A percentile compares a stretch with the other conserved stretches of the same genome.
Conservation (phyloP, 441 rosid species). For the Gossypium davidsonii region DNA sequence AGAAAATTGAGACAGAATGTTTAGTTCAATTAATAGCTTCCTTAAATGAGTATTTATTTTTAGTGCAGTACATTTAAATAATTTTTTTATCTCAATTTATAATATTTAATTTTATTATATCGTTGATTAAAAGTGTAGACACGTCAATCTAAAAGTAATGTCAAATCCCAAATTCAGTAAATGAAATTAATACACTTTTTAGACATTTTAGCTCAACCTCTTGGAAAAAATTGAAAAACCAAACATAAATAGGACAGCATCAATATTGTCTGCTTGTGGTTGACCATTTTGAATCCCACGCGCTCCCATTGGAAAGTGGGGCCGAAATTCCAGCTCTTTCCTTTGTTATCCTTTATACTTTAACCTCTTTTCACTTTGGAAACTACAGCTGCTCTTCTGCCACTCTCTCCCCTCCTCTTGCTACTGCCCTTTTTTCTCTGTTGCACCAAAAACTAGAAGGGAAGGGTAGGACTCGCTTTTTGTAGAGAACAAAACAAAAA, state of each 20-base stretch:
- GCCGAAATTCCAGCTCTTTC: constrained; percentile 21
- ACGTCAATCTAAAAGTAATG: neutral
- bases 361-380: constrained; percentile 33
- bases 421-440: constrained; percentile 10
- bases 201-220: constrained; percentile 10
- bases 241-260: constrained; percentile 1
- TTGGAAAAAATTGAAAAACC: constrained; percentile 6
- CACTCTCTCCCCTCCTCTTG: neutral
- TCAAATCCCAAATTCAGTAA: neutral
- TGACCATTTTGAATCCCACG: constrained; percentile 46
- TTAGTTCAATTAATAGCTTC: no score
- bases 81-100: no score
- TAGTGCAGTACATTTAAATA: no score
- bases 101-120: no score
- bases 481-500: neutral
- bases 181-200: neutral
- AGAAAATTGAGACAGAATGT: no score
- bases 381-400: constrained; percentile 9
- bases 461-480: neutral
- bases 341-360: constrained; percentile 35
- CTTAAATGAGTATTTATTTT: no score
- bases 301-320: constrained; percentile 34
- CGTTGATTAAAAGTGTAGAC: neutral
- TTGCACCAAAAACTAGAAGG: constrained; percentile 12
- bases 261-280: constrained; percentile 20